Evolutionary conservation across 2,329 filamentous ascomycete species (phyloP).

Genomic region (Epichloe glyceriae): DNA sequence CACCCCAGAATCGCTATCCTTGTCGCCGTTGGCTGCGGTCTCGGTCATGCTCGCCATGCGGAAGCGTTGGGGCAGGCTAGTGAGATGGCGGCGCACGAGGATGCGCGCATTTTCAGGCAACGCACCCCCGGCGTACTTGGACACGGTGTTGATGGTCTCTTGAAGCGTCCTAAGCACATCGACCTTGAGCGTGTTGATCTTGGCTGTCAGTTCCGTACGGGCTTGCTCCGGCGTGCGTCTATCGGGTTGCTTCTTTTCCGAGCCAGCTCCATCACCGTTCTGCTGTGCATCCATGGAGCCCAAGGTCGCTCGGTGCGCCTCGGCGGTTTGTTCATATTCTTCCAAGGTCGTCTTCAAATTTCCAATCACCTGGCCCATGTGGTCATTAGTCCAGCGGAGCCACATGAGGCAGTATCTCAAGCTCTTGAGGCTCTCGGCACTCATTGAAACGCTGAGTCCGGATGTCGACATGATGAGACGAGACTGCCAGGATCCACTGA

Average conservation of each 20-base stretch:
- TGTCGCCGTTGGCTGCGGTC: slow-evolving; percentile 14
- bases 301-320: slow-evolving; percentile 7
- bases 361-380: slow-evolving; percentile 62
- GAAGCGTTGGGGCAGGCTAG: slow-evolving; percentile 74
- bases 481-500: slow-evolving; percentile 53
- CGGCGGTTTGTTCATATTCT: slow-evolving; percentile 52
- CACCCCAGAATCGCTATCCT: slow-evolving; percentile 24
- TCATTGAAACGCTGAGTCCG: slow-evolving; percentile 82
- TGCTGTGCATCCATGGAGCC: background rate
- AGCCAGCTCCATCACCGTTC: background rate
- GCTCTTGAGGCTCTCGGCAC: slow-evolving; percentile 70
- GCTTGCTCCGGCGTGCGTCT: slow-evolving; percentile 16
- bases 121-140: slow-evolving; percentile 80
- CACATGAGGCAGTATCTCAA: slow-evolving; percentile 75
- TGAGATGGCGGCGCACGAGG: slow-evolving; percentile 72
- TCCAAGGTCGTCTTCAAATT: slow-evolving; percentile 65
- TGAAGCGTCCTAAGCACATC: slow-evolving; percentile 71
- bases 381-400: slow-evolving; percentile 69
- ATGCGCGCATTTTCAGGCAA: slow-evolving; percentile 77
- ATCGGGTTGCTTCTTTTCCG: background rate
- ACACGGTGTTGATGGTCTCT: slow-evolving; percentile 71
- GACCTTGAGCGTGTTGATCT: slow-evolving; percentile 53
- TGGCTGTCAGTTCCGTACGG: slow-evolving; percentile 37
- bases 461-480: slow-evolving; percentile 83
- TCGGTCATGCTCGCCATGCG: slow-evolving; percentile 49